Evolutionary conservation across 2,329 filamentous ascomycete genomes (phyloP), one percentile per base, ranked within the genome.

Genomic region (Orbilia ellipsospora): DNA sequence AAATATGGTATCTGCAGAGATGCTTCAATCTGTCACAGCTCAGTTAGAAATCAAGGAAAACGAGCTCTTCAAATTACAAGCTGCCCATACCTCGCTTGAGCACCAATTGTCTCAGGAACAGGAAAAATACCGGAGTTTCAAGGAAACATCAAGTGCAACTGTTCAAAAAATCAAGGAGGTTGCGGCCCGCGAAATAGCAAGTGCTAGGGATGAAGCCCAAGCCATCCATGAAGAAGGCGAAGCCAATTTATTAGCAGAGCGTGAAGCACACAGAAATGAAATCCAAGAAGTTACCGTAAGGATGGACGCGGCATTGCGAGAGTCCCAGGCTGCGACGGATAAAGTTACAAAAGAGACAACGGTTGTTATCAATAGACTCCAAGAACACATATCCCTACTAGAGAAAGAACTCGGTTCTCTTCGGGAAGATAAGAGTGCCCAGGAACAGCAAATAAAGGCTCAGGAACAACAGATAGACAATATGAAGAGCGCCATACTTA

Each of bases 1-100:
- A 78, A 94, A 94, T 80, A 94, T 94, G 2, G 91, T 99, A 44
- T 97, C 96, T n/a, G 88, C 94, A 48, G 93, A 98, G 80, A 85
- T 98, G 44, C 92, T 99, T 2, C 95, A 99, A 81, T 90, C 91
- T 0, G 84, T 99, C 36, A 89, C 92, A 59, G 86, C 86, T 3
- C 90, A 97, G 80, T 82, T 96, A 0, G 89, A 91, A 73, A 90
- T 94, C 73, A 92, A 90, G 77, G 89, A 89, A 20, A 84, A 88
- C 77, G 84, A 84, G 0, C 83, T 90, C 31, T 85, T 88, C 73
- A 86, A 86, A 51, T 81, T 88, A 31, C 87, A 89, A 79, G 84
- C 85, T 8, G 86, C 88, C 42, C 81, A 87, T 26, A 81, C 89
- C 52, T 84, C 83, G 18, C 79, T 88, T 7, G 85, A 87, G 70